Evolutionary conservation across 2,329 filamentous ascomycete species (phyloP).

Genomic region (Aspergillus pseudonomiae): DNA sequence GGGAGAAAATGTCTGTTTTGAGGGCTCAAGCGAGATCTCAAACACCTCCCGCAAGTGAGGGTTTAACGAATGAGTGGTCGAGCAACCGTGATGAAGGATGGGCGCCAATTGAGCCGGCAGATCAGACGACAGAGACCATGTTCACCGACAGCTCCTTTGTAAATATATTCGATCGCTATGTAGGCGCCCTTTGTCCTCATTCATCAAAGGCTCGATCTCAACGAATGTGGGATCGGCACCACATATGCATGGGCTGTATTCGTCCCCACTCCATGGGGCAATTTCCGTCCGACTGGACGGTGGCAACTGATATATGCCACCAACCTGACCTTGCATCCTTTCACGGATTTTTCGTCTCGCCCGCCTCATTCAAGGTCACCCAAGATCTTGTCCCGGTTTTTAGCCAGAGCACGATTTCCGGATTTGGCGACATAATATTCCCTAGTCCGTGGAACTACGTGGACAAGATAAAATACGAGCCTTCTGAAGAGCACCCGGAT

Average conservation of each 20-base stretch:
- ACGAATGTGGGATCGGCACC: constrained; percentile 64
- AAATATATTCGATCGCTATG: constrained; percentile 44
- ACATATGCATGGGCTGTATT: constrained; percentile 67
- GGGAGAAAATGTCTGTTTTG: constrained; percentile 44
- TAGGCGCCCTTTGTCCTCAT: constrained; percentile 62
- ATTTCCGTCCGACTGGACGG: constrained; percentile 67
- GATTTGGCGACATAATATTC: constrained; percentile 77
- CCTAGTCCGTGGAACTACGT: constrained; percentile 67
- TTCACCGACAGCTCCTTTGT: constrained; percentile 47
- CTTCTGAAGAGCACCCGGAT: constrained; percentile 56
- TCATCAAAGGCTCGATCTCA: constrained; percentile 62
- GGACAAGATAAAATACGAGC: constrained; percentile 57
- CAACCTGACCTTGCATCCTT: constrained; percentile 75
- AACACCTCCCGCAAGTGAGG: constrained; percentile 21
- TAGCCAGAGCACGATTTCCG: constrained; percentile 70
- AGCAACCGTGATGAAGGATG: constrained; percentile 40
- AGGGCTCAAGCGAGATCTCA: constrained; percentile 32
- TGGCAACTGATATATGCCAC: constrained; percentile 69
- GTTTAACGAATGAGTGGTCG: constrained; percentile 39
- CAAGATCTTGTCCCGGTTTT: constrained; percentile 73
- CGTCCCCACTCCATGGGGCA: constrained; percentile 67
- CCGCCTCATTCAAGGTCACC: constrained; percentile 64
- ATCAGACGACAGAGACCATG: constrained; percentile 35
- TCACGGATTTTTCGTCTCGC: constrained; percentile 72
- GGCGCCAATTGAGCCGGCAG: constrained; percentile 39